Evolutionary conservation across 1,284 basidiomycete species (phyloP).

Genomic region (Marasmius oreades): DNA sequence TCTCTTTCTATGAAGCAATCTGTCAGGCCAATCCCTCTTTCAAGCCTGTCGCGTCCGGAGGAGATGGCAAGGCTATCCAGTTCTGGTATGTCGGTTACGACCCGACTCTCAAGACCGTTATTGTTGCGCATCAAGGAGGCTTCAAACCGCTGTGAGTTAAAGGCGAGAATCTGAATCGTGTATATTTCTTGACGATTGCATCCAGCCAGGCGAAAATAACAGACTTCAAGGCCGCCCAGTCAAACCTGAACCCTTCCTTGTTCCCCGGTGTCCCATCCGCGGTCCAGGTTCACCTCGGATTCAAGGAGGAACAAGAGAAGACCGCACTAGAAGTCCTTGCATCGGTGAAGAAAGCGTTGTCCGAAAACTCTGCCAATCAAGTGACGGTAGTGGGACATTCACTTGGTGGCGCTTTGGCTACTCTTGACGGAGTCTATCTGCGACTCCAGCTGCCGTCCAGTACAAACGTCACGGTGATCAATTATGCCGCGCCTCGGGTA

Average conservation of each 20-base stretch:
- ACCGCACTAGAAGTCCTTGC: constrained; percentile 40
- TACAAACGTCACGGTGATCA: constrained; percentile 25
- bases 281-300: constrained; percentile 51
- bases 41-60: constrained; percentile 54
- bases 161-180: too few relatives aligned
- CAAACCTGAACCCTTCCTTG: constrained; percentile 35
- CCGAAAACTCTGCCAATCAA: constrained; percentile 28
- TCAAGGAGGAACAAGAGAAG: constrained; percentile 45
- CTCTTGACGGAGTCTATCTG: constrained; percentile 39
- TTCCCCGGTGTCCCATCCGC: constrained; percentile 52
- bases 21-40: constrained; percentile 55
- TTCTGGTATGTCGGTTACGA: constrained; percentile 41
- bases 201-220: too few relatives aligned
- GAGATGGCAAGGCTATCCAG: constrained; percentile 48
- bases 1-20: constrained; percentile 29
- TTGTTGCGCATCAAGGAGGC: constrained; percentile 54
- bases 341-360: constrained; percentile 38
- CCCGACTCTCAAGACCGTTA: constrained; percentile 32
- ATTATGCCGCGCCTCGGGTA: constrained; percentile 43
- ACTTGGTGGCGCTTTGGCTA: constrained; percentile 36
- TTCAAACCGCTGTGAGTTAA: constrained; percentile 42
- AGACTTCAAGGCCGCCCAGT: constrained; percentile 40
- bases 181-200: too few relatives aligned
- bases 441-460: constrained; percentile 29
- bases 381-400: constrained; percentile 51